Evolutionary conservation across 2,329 filamentous ascomycete genomes (phyloP), one percentile per base, ranked within the genome.

Genomic region (Aspergillus thermomutatus): DNA sequence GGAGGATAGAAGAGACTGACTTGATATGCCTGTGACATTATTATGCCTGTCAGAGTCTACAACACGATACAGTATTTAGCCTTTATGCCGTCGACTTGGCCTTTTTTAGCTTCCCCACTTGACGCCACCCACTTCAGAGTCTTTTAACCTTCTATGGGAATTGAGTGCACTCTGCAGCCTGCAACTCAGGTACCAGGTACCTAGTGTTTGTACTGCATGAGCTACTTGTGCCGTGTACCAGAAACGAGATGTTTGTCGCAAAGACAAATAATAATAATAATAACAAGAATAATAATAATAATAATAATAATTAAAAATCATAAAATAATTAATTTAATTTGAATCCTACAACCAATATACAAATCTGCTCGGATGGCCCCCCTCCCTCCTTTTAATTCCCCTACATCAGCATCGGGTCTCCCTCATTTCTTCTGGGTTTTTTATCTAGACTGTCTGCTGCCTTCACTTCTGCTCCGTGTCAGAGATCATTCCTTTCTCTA

Each of bases 401-500:
- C 57, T 54, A 56, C 52, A 23, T 64, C 59, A 53, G 57, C 52
- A 56, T 56, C 54, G 49, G 50, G 45, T 51, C 52, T 46, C 58
- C 54, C 40, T 57, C 55, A 53, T 56, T 48, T 54, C 31, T 46
- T 55, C 50, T 55, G 55, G 45, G 31, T 53, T 54, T 57, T 50
- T 60, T 58, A 55, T 57, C 54, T 50, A 60, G 60, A 61, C 47
- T 53, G 47, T 46, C 43, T 50, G 48, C 50, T 54, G 60, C 55
- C 19, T 54, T 56, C 45, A 45, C 50, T 34, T 51, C 28, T 49
- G 56, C 56, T 56, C 45, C 55, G 55, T 65, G 56, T 56, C 48
- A 50, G 62, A 59, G 62, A 59, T 54, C 55, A 58, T 47, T 61
- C 53, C n/a, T 57, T 58, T 50, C 40, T 55, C 53, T 43, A 46